Evolutionary conservation across 345 rosid genomes (phyloP), one percentile per base, ranked within the genome.

Genomic region (Schrenkiella parvula): DNA sequence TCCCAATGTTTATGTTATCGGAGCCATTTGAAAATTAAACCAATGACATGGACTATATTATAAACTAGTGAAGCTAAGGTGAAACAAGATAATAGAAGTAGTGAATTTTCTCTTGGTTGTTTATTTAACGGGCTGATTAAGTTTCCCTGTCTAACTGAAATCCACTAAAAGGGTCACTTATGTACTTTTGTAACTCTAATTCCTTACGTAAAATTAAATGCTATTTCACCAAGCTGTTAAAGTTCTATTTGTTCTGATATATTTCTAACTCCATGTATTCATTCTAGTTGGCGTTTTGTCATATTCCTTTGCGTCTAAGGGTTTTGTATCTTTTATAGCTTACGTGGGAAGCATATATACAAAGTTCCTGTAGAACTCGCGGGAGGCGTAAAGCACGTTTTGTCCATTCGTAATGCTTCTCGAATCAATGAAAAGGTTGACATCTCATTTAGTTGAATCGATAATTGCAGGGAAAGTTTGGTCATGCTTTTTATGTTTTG

Each of bases 341-440:
- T 95, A 74, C 88, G 92, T 13, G 95, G 96, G 70, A 95, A 95
- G 78, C 98, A 95, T 53, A 71, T 81, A 44, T 80, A 76, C 82
- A 90, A 77, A 69, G 83, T 95, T 78, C 89, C 97, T 38, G 78
- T 77, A 9, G 90, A 84, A 72, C 81, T 82, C 64, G 83, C 89
- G 35, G 95, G 95, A 59, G 89, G 83, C 48, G 83, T 82, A 71
- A 89, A 87, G 51, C 78, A 83, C 82, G 92, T 91, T 59, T 64
- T 95, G 83, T 88, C 95, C 76, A 80, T 95, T 76, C 89, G 84
- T 73, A 86, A 79, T 77, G 82, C 85, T 68, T 86, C 82, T 19
- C 87, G 85, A 50, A 46, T 87, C 72, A 82, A 67, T 75, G 82
- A 60, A 71, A 95, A 83, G 91, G 93, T 86, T 66, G 21, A 22